phyloP scores from a whole-genome alignment of 208 protist genomes.

The Acanthamoeba lenticulata region DNA sequence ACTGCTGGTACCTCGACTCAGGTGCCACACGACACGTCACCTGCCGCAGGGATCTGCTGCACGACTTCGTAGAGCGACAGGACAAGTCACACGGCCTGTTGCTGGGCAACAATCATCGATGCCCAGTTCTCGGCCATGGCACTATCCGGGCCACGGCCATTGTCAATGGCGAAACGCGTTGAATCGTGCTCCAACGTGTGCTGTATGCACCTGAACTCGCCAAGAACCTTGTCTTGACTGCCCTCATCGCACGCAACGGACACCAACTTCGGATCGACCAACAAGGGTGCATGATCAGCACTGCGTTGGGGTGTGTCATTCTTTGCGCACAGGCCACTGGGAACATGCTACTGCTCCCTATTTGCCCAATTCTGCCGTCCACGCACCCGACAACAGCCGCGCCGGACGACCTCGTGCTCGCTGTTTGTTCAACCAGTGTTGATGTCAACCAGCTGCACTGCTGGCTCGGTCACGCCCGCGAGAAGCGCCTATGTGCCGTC shows the following conservation, averaged over 20 bases:
- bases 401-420: not conserved
- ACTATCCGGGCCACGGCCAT: not conserved
- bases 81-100: not conserved
- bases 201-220: not conserved
- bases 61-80: not conserved
- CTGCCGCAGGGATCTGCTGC: not conserved
- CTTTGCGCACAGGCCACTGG: not conserved
- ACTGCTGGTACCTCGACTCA: not conserved
- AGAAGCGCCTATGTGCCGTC: not conserved
- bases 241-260: not conserved
- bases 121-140: not conserved
- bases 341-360: not conserved
- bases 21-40: not conserved
- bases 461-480: not conserved
- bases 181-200: not conserved
- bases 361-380: not conserved
- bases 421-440: not conserved
- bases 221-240: not conserved
- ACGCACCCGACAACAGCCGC: not conserved
- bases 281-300: not conserved
- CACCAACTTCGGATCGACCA: not conserved
- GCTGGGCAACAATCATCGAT: not conserved
- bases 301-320: not conserved
- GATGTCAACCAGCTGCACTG: not conserved
- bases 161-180: not conserved